Evolutionary conservation across 306 rosid genomes (phyloP).

Genomic region (Gynostemma pentaphyllum): DNA sequence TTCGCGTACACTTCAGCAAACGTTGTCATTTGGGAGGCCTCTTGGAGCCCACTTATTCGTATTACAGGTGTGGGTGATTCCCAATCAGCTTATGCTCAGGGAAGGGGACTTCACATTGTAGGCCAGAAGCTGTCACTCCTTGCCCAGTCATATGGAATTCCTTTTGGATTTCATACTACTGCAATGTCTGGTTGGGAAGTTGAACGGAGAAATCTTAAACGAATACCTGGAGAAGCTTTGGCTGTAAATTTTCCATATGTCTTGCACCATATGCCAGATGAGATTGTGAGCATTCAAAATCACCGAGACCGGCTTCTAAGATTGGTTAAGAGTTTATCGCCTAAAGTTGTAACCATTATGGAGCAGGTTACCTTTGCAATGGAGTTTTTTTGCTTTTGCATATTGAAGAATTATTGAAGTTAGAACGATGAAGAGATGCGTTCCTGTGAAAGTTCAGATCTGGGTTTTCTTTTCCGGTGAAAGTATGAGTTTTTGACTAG

Average conservation of each 20-base stretch:
- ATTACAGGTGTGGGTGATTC: conserved; percentile 83
- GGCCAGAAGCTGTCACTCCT: conserved; percentile 29
- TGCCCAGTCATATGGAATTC: conserved; percentile 37
- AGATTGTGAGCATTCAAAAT: conserved; percentile 79
- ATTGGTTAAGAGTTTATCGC: conserved; percentile 63
- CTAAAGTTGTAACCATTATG: conserved; percentile 64
- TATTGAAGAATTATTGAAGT: no score
- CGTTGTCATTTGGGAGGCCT: conserved; percentile 47
- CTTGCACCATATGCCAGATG: conserved; percentile 96
- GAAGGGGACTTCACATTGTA: conserved; percentile 76
- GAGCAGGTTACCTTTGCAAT: no score
- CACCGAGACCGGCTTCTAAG: conserved; percentile 76
- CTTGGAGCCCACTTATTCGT: conserved; percentile 52
- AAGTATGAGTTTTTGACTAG: no score
- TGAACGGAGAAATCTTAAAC: conserved; percentile 26
- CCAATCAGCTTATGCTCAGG: conserved; percentile 75
- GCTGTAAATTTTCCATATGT: conserved; percentile 68
- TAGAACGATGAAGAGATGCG: no score
- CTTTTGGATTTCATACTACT: conserved; percentile 69
- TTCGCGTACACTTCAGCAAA: conserved; percentile 72
- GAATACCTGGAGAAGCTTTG: conserved; percentile 52
- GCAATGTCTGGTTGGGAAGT: conserved; percentile 68
- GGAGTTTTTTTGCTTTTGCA: no score
- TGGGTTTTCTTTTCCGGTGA: no score
- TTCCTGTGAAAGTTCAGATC: no score